A percentile compares a stretch with the other conserved stretches of the same genome.
Conservation (phyloP, 1,284 basidiomycete genomes). For the Rhodotorula sp. region DNA sequence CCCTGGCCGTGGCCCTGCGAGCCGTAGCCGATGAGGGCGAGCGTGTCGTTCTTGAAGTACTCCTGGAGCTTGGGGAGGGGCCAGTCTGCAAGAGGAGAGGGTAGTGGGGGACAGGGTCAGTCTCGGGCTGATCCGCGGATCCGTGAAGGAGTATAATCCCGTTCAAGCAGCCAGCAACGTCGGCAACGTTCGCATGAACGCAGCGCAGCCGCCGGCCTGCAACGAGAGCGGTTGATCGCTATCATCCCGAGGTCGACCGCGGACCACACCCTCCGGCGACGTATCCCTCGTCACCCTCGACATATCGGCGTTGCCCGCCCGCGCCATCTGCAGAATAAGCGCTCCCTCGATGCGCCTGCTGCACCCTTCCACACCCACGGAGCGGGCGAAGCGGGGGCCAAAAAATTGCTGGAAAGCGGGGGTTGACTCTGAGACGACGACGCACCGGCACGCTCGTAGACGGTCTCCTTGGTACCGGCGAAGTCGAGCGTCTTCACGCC, state of each 20-base stretch:
- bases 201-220: no score
- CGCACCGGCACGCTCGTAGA: conserved; percentile 69
- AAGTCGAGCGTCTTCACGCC: conserved; percentile 98
- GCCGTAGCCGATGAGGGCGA: conserved; percentile 95
- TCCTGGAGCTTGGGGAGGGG: conserved; percentile 96
- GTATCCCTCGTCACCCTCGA: no score
- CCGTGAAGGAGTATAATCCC: no score
- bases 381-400: background rate
- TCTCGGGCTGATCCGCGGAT: background rate
- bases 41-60: conserved; percentile 99
- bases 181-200: no score
- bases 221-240: no score
- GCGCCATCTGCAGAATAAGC: no score
- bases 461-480: conserved; percentile 89
- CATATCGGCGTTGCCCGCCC: no score
- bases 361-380: no score
- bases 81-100: conserved; percentile 69
- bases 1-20: conserved; percentile 96
- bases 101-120: background rate
- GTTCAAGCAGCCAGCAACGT: background rate
- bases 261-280: no score
- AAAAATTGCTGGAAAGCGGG: conserved; percentile 1
- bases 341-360: no score
- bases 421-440: conserved; percentile 1
- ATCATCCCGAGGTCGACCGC: no score